Conservation (phyloP, 139 green algal species). For the Eudorina sp. region DNA sequence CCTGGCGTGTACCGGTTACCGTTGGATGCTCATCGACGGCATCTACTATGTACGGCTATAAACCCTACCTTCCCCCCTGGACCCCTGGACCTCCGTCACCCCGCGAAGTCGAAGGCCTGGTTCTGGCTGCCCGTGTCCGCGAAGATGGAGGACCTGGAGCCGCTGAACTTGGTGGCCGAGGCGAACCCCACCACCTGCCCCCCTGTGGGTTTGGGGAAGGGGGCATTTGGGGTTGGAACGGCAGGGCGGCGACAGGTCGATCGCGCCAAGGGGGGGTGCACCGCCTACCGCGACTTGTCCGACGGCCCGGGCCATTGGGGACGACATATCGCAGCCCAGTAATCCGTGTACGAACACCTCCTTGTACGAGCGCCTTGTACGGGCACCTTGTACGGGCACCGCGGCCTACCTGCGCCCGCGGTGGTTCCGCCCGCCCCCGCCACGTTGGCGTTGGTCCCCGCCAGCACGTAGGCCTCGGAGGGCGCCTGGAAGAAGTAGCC, state of each 20-base stretch:
- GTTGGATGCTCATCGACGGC: too few species aligned
- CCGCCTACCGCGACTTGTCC: too few species aligned
- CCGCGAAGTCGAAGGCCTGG: conserved; percentile 34
- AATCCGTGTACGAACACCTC: too few species aligned
- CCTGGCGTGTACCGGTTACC: too few species aligned
- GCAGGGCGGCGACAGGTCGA: too few species aligned
- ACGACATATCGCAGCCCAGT: too few species aligned
- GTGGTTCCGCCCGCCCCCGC: neutral
- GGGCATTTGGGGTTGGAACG: neutral
- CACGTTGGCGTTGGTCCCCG: neutral
- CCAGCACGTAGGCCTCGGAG: neutral
- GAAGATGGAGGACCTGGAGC: neutral
- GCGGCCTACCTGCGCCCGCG: conserved; percentile 19
- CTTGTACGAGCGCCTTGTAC: too few species aligned
- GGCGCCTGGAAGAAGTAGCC: conserved; percentile 49
- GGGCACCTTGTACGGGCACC: too few species aligned
- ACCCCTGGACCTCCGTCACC: neutral
- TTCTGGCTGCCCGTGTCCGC: neutral
- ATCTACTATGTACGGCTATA: neutral
- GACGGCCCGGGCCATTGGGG: too few species aligned
- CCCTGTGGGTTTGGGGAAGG: neutral
- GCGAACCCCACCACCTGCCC: conserved; percentile 2
- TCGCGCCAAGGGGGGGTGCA: too few species aligned
- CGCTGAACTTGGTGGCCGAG: conserved; percentile 32
- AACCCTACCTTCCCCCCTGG: neutral